These are phyloP conservation scores for Hevea brasiliensis DNA, from an alignment of 345 rosid species.

Conservation along the genomic window DNA sequence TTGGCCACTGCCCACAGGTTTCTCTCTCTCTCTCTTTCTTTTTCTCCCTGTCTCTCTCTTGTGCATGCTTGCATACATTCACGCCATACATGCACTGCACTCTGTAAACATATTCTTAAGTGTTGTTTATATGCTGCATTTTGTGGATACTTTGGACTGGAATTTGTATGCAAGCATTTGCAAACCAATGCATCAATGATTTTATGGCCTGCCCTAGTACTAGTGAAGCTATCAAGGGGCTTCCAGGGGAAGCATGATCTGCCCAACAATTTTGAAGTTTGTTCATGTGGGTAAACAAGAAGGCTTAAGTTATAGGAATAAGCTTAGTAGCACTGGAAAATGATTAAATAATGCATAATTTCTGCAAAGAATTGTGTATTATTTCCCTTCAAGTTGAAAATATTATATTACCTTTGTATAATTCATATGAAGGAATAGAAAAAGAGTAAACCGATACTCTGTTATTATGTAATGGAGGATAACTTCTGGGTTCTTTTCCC, in stretches of 20 bases:
- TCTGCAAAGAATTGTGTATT: no score
- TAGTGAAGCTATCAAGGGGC: neutral
- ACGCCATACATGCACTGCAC: neutral
- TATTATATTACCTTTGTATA: no score
- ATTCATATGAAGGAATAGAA: neutral
- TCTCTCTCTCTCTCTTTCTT: conserved; percentile 20
- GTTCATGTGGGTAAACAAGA: neutral
- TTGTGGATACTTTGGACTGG: neutral
- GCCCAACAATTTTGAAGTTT: neutral
- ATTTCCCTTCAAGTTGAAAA: no score
- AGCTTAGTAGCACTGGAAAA: neutral
- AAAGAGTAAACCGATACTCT: neutral
- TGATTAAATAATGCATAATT: no score
- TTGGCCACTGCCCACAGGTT: conserved; percentile 97
- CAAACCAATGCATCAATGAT: neutral
- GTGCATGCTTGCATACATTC: neutral
- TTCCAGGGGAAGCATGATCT: neutral
- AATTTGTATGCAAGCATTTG: neutral
- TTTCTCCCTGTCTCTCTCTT: neutral
- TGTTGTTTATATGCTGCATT: conserved; percentile 6
- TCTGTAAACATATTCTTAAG: neutral
- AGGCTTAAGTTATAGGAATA: neutral
- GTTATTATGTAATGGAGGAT: neutral
- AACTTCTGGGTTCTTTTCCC: no score
- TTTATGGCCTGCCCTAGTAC: neutral